A percentile compares a stretch with the other conserved stretches of the same genome.
Conservation (phyloP, 768 basidiomycete genomes). For the Tylopilus balloui region DNA sequence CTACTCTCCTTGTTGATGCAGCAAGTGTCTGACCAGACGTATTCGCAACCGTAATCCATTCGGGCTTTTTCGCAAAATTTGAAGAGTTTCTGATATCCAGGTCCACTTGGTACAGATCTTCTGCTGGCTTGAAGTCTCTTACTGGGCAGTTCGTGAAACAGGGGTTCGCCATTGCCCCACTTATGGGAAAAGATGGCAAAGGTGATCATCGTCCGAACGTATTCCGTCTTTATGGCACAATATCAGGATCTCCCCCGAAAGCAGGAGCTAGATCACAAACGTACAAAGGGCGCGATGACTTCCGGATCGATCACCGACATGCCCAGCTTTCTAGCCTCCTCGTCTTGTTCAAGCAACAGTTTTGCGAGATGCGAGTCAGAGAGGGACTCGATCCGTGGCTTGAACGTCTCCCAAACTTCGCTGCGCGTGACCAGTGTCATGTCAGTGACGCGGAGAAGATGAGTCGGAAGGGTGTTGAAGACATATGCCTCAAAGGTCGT, state of each 20-base stretch:
- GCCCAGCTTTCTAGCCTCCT: slow-evolving; percentile 20
- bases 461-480: slow-evolving; percentile 23
- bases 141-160: slow-evolving; percentile 21
- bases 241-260: slow-evolving; percentile 1
- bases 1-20: slow-evolving; percentile 27
- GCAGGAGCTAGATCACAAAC: neutral
- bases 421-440: slow-evolving; percentile 20
- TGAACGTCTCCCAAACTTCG: slow-evolving; percentile 20
- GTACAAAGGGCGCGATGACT: slow-evolving; percentile 19
- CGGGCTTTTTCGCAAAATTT: slow-evolving; percentile 27
- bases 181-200: slow-evolving; percentile 28
- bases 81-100: slow-evolving; percentile 24
- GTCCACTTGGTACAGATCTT: slow-evolving; percentile 13
- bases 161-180: slow-evolving; percentile 23
- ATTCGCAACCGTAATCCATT: slow-evolving; percentile 22
- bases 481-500: slow-evolving; percentile 24
- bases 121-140: slow-evolving; percentile 13
- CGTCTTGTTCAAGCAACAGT: slow-evolving; percentile 23
- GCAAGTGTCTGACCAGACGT: slow-evolving; percentile 28
- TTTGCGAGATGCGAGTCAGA: slow-evolving; percentile 23
- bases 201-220: slow-evolving; percentile 16
- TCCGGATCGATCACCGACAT: slow-evolving; percentile 21
- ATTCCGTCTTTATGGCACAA: slow-evolving; percentile 10
- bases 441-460: slow-evolving; percentile 21
- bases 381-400: slow-evolving; percentile 17